Evolutionary conservation across 805 yeast genomes (phyloP).

Genomic region (Cyberlindnera subsufficiens): DNA sequence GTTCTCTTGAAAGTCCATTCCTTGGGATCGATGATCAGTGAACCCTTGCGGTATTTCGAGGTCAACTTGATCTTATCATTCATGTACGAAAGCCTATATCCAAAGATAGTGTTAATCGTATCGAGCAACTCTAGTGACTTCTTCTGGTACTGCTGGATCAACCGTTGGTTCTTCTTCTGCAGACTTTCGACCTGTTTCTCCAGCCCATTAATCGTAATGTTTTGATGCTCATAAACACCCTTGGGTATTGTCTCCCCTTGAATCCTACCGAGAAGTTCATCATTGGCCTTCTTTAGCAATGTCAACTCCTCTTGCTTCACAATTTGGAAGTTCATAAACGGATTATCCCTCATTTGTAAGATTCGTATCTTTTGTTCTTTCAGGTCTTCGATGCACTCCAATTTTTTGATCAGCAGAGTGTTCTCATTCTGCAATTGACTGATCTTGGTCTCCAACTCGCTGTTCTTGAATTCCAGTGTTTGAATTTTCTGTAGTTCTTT

Average conservation of each 20-base stretch:
- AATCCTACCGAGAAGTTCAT: conserved; percentile 35
- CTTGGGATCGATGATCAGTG: conserved; percentile 52
- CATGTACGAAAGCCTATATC: conserved; percentile 65
- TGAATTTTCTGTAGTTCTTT: not conserved
- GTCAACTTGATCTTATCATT: conserved; percentile 50
- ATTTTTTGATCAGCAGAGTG: conserved; percentile 30
- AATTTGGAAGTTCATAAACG: conserved; percentile 56
- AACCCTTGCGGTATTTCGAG: conserved; percentile 40
- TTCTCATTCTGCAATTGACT: conserved; percentile 32
- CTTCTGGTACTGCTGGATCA: conserved; percentile 50
- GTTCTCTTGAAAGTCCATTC: conserved; percentile 42
- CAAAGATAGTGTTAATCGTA: conserved; percentile 61
- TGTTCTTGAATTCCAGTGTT: not conserved
- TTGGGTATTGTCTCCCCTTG: conserved; percentile 42
- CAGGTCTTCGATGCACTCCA: conserved; percentile 27
- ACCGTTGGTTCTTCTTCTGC: conserved; percentile 46
- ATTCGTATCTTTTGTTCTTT: conserved; percentile 41
- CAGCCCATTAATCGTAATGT: conserved; percentile 43
- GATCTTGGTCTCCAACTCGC: conserved; percentile 13
- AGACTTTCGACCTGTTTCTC: conserved; percentile 42
- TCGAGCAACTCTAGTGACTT: conserved; percentile 70
- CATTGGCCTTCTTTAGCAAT: conserved; percentile 52
- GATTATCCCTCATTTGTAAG: conserved; percentile 61
- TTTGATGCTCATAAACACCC: conserved; percentile 57
- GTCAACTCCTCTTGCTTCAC: conserved; percentile 48